Evolutionary conservation across 1,284 basidiomycete genomes (phyloP), one percentile per base, ranked within the genome.

Genomic region (Ceratobasidium sp.): DNA sequence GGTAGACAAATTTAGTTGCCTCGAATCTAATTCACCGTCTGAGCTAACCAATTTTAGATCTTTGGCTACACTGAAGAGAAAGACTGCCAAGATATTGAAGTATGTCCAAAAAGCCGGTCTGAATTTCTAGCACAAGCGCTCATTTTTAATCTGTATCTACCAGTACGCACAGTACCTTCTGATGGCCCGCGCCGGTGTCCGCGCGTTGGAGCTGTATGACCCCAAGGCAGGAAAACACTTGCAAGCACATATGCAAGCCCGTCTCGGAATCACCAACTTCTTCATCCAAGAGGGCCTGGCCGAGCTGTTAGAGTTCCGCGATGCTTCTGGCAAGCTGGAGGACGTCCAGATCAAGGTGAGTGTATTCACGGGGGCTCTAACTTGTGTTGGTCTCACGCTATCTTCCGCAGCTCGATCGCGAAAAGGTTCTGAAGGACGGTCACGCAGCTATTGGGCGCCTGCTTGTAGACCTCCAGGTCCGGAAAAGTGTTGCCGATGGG

Each of bases 161-260:
- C 89, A 92, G 76, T 92, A 91, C 78, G 85, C 91, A 78, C 91
- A 90, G 0, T 96, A 92, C 85, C 84, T 95, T 32, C 80, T 91
- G 61, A 95, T 95, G 93, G 91, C 89, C 16, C 87, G 92, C n/a
- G 89, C 88, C 43, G 94, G 93, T 73, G 81, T 95, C 23, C 86
- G 89, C 50, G 93, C 88, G 1, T 85, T 96, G 50, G 92, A 95
- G 80, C 94, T 85, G 80, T 96, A 92, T 76, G 92, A 96, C 78
- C 93, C 93, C 30, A 83, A 82, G 32, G 91, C 88, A 8, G 83
- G 88, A 80, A 94, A 93, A 81, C 93, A 95, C 78, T 92, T 93
- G 21, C 94, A 95, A 79, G 94, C 94, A n/a, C 94, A 95, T 79
- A 95, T 95, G 93, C 93, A 92, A 81, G 92, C 91, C 63, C 87